phyloP scores from a whole-genome alignment of 768 basidiomycete species.

The Kwoniella heveanensis region DNA sequence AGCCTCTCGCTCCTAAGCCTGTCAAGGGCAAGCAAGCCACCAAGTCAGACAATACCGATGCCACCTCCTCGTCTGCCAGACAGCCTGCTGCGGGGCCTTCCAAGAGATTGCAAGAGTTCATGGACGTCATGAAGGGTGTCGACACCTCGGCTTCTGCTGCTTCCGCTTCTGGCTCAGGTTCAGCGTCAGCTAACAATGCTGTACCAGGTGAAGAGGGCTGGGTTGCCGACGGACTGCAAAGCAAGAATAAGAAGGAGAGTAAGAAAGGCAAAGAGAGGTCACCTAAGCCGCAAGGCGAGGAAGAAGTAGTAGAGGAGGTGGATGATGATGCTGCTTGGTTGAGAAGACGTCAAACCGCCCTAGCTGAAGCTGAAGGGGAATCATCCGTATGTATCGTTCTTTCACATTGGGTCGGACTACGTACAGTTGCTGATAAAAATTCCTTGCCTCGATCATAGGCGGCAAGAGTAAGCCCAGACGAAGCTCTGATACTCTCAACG shows the following conservation, averaged over 20 bases:
- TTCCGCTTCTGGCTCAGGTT: conserved; percentile 5
- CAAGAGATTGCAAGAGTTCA: conserved; percentile 67
- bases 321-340: conserved; percentile 58
- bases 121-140: conserved; percentile 69
- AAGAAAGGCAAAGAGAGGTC: conserved; percentile 34
- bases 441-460: conserved; percentile 7
- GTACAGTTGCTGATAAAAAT: no score
- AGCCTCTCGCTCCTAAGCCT: conserved; percentile 33
- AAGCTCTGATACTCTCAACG: conserved; percentile 68
- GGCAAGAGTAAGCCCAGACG: conserved; percentile 38
- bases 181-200: conserved; percentile 26
- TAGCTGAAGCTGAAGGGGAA: conserved; percentile 33
- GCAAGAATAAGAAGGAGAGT: conserved; percentile 21
- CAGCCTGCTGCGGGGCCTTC: conserved; percentile 38
- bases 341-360: conserved; percentile 42
- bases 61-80: background rate
- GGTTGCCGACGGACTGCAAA: conserved; percentile 34
- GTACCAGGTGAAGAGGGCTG: conserved; percentile 42
- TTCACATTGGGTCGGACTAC: no score
- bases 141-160: conserved; percentile 26
- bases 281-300: conserved; percentile 12
- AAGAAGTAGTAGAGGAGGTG: conserved; percentile 36
- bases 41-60: conserved; percentile 9
- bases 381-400: conserved; percentile 5
- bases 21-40: conserved; percentile 8